Evolutionary conservation across 1,284 basidiomycete species (phyloP), one percentile per base, ranked within the genome.

Genomic region (Melampsora larici-populina): DNA sequence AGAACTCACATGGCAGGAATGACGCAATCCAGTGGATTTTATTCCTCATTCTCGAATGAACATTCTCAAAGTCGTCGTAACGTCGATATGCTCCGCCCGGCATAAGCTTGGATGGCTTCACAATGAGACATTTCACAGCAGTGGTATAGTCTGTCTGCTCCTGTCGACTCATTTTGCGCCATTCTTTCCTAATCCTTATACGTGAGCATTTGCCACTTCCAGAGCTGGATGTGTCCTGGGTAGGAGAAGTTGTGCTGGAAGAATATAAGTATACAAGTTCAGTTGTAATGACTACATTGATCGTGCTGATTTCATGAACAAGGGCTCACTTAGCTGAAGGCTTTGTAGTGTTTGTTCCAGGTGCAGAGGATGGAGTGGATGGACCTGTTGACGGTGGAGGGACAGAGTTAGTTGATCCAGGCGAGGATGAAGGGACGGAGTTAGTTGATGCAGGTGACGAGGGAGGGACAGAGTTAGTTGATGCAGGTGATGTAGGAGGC

Each of bases 21-120:
- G 24, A 13, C 13, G 66, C 65, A 21, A 76, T 69, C 74, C 74
- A 76, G 26, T 76, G 74, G 5, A 76, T 76, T 49, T 69, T 76
- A 29, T 9, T 46, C 29, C 74, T 64, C 74, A 76, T 76, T 26
- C 74, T 24, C 0, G 74, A 76, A 29, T 76, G 74, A 18, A 76
- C 74, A 46, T 69, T 76, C 58, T 69, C 46, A 70, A 76, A 76
- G 58, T 76, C 74, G 18, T 76, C 74, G 29, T 76, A 76, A 15
- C 65, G 51, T 24, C 66, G 74, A 31, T 76, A 69, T 9, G 43
- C 67, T 6, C 66, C 65, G 48, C 66, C 66, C 18, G 74, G 74
- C 24, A 76, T 49, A 1, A 76, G 31, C 60, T 76, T 76, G 9
- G 74, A 76, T 29, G 65, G 66, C 9, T 60, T 55, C 18, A 31